Percentiles rank a stretch among this genome's conserved stretches.
Conservation (phyloP, 495 filamentous ascomycete species). For the Aspergillus nanangensis region DNA sequence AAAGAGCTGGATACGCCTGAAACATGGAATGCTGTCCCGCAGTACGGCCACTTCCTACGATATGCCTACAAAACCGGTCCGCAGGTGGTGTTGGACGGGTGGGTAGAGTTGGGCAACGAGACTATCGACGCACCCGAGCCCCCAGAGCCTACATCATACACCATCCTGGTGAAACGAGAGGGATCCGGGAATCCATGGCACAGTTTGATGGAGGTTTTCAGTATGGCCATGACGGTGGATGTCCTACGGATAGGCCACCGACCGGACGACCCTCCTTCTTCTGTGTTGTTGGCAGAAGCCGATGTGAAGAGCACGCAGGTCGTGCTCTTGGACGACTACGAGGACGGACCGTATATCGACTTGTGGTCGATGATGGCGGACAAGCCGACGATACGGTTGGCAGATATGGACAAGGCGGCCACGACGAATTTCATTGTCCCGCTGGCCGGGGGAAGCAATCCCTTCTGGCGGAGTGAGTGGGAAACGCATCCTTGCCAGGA, state of each 20-base stretch:
- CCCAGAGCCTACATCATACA: constrained; percentile 2
- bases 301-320: constrained; percentile 29
- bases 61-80: constrained; percentile 23
- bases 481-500: constrained; percentile 21
- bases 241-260: constrained; percentile 20
- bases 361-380: constrained; percentile 29
- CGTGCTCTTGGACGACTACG: constrained; percentile 28
- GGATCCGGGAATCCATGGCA: constrained; percentile 33
- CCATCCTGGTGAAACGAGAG: constrained; percentile 35
- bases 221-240: constrained; percentile 30
- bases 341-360: constrained; percentile 29
- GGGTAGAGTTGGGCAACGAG: constrained; percentile 2
- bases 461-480: constrained; percentile 34
- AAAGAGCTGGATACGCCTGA: neutral
- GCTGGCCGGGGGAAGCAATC: constrained; percentile 29
- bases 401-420: constrained; percentile 8
- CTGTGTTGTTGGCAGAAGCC: constrained; percentile 14
- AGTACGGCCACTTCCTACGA: constrained; percentile 3
- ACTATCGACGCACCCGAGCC: too few species aligned
- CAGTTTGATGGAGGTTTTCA: constrained; percentile 34
- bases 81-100: constrained; percentile 2
- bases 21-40: constrained; percentile 1
- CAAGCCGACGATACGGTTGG: constrained; percentile 18
- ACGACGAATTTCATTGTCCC: constrained; percentile 30
- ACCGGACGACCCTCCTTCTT: constrained; percentile 5